Evolutionary conservation across 177 flowering plant genomes (phyloP), one percentile per base, ranked within the genome.

Genomic region (Tripterygium wilfordii): DNA sequence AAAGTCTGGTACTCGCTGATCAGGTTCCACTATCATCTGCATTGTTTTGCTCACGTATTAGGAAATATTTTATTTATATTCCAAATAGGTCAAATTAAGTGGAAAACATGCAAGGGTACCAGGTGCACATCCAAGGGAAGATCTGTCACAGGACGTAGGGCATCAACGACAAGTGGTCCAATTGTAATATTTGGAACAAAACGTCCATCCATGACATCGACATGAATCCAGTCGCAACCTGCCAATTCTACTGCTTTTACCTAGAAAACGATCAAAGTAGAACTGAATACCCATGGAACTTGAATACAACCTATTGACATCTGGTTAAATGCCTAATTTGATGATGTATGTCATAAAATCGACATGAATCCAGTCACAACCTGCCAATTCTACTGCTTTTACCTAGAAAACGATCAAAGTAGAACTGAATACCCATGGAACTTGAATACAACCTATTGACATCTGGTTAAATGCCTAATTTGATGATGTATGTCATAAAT

Each of bases 171-270:
- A 58, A 92, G 95, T 48, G 98, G 98, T 36, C 99, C 97, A 54
- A 92, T 92, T 36, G 99, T 88, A 48, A 92, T 92, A 62, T 89
- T 88, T n/a, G 99, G 99, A 58, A 92, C 99, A 72, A 89, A 92
- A 21, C 96, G 88, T 3, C 99, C 99, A 67, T 92, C 99, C 99
- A 92, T 88, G 15, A 92, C 97, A 78, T 92, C 99, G 37, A 92
- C 96, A 79, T 92, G 99, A 63, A 92, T 92, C 99, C 99, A 92
- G 60, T 92, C 99, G 71, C 97, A 92, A 17, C 99, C 99, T 27
- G 97, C 99, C 76, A 80, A 41, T 56, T 92, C 99, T 48, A 92
- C 89, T 36, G 99, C 99, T 88, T 92, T 92, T 19, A 92, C 96
- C 99, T 92, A 60, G 41, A 57, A 9, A 24, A 60, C 7, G 22